Base-by-base conservation (phyloP, 495 filamentous ascomycete species). In the Aspergillus olivimuriae region DNA sequence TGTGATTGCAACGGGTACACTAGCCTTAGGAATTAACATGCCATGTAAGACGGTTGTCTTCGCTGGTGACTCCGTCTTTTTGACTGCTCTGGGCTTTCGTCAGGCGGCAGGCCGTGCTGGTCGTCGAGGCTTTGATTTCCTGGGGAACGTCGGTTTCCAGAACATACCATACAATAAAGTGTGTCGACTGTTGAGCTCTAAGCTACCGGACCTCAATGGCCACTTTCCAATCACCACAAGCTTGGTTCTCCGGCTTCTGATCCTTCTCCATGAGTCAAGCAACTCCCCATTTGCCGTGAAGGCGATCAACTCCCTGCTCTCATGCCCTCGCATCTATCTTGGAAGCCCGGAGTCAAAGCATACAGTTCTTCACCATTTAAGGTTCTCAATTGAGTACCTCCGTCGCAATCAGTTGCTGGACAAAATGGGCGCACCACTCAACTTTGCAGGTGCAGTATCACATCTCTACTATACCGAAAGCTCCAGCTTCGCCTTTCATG, bases 1-100 rank as follows among this genome's bases (percentile, higher is more conserved):
- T n/a, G 77, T 88, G 8, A 74, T 89, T 34, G 85, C 86, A 0
- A 90, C 85, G 9, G 86, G 86, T 0, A 88, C 84, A 0, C 68
- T 89, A 10, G 78, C 78, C 24, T 64, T 90, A 17, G 86, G 86
- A 59, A 86, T 90, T 63, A 90, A 89, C 46, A 89, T 88, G 86
- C 86, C 86, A 16, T 88, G 85, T 53, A 84, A 84, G 51, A 90
- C 86, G 1, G 83, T 88, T 7, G 76, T 89, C 4, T 90, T 90
- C 56, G 74, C 69, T 4, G 84, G 83, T 3, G 83, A 89, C 50
- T 82, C 78, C 1, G 69, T 86, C 9, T 86, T 70, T 46, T 58
- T 90, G 37, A 87, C 83, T 1, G 77, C 86, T 0, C 72, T 89
- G 24, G 86, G 84, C 56, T 90, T 78, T 57, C 76, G 84, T 7